Conservation (phyloP, 1,284 basidiomycete genomes). For the Hortiboletus rubellus region DNA sequence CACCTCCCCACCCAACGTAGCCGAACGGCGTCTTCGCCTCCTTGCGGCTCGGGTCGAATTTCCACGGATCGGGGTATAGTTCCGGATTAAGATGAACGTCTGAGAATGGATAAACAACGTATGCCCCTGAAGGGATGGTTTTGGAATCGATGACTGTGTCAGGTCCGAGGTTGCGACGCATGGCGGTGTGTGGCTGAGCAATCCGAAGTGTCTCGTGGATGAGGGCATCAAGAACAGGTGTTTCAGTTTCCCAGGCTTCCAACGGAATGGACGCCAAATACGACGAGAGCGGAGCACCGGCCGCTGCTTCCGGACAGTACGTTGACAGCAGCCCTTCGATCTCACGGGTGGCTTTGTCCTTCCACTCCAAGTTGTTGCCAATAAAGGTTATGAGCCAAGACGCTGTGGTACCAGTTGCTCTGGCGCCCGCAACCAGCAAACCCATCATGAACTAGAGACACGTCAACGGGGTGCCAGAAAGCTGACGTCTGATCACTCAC, state of each 20-base stretch:
- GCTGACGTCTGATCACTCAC: constrained; percentile 43
- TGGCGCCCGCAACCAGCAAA: constrained; percentile 68
- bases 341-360: constrained; percentile 54
- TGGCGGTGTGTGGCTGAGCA: constrained; percentile 74
- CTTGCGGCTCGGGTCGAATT: constrained; percentile 62
- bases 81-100: constrained; percentile 70
- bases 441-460: constrained; percentile 71
- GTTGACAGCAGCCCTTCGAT: constrained; percentile 60
- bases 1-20: constrained; percentile 76
- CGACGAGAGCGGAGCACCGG: constrained; percentile 41
- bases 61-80: constrained; percentile 72
- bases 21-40: constrained; percentile 53
- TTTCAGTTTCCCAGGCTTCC: constrained; percentile 65
- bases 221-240: constrained; percentile 66
- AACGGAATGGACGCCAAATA: constrained; percentile 60
- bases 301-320: constrained; percentile 32
- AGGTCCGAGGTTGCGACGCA: constrained; percentile 72
- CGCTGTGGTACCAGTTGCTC: constrained; percentile 74
- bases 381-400: constrained; percentile 73
- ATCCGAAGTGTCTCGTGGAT: constrained; percentile 73
- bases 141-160: constrained; percentile 63
- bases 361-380: constrained; percentile 63
- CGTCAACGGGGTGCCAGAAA: constrained; percentile 22
- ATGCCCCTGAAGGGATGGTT: constrained; percentile 65
- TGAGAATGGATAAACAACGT: constrained; percentile 73